A percentile compares a stretch with the other conserved stretches of the same genome.
Conservation (phyloP, 164 flowering plant genomes). For the Buxus sempervirens region DNA sequence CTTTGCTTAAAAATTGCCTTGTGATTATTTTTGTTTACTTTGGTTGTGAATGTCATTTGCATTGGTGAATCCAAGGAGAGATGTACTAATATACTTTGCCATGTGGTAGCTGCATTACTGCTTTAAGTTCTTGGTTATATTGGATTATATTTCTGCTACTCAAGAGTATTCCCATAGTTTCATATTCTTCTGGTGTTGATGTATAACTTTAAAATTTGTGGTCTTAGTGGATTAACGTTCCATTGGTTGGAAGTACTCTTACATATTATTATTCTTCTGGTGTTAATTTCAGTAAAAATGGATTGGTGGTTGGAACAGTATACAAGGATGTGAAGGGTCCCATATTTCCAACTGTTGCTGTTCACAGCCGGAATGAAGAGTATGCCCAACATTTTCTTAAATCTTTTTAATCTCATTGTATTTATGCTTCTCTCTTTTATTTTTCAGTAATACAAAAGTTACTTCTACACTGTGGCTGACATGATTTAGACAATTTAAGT, state of each 20-base stretch:
- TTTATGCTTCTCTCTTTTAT: not conserved
- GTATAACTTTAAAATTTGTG: not conserved
- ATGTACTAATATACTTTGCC: slow-evolving; percentile 6
- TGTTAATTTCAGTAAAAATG: slow-evolving; percentile 73
- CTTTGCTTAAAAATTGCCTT: not conserved
- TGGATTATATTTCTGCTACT: not conserved
- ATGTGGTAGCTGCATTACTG: not conserved
- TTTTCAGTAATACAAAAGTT: not conserved
- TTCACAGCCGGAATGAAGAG: slow-evolving; percentile 98
- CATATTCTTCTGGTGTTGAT: too few species aligned
- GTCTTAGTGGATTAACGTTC: not conserved
- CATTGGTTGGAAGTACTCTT: slow-evolving; percentile 3
- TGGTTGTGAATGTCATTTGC: not conserved
- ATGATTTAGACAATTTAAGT: not conserved
- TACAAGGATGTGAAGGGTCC: slow-evolving; percentile 71
- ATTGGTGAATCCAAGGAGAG: not conserved
- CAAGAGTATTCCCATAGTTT: not conserved
- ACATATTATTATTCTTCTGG: slow-evolving; percentile 7
- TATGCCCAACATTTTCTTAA: slow-evolving; percentile 36
- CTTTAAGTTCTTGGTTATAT: not conserved
- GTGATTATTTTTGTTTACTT: not conserved
- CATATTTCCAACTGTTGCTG: slow-evolving; percentile 87
- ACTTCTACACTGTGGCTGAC: not conserved
- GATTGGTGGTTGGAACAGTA: slow-evolving; percentile 59
- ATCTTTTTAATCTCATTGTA: not conserved